phyloP scores from a whole-genome alignment of 164 flowering plant genomes.

The Vitis vinifera region DNA sequence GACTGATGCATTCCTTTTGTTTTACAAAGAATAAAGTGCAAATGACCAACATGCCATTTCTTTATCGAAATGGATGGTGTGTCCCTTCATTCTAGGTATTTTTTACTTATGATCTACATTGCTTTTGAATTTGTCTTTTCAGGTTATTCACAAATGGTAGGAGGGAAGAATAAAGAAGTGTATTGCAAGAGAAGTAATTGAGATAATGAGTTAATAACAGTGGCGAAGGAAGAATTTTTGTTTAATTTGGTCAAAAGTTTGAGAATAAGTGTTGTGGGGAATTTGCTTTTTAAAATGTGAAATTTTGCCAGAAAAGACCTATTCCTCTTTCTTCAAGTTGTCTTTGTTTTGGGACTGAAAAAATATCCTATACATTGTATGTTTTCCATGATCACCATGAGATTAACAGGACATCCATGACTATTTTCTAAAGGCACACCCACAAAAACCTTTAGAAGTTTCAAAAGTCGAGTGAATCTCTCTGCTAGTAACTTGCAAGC shows the following conservation, averaged over 20 bases:
- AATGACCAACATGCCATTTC: neutral
- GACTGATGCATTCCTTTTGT: neutral
- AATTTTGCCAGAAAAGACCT: conserved; percentile 28
- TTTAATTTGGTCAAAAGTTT: conserved; percentile 58
- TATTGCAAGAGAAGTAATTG: conserved; percentile 63
- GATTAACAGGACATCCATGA: neutral
- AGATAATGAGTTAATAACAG: conserved; percentile 30
- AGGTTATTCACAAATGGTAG: conserved; percentile 7
- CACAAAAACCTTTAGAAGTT: no score
- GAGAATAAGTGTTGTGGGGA: conserved; percentile 62
- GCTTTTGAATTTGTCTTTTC: conserved; percentile 6
- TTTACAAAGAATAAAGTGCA: neutral
- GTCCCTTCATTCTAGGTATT: conserved; percentile 6
- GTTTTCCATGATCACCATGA: neutral
- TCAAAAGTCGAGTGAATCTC: no score
- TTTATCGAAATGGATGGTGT: neutral
- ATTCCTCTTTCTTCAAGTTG: conserved; percentile 26
- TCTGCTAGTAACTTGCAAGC: no score
- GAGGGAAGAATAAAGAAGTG: conserved; percentile 59
- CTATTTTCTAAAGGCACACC: no score
- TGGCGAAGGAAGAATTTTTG: conserved; percentile 49
- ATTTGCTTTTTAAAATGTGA: conserved; percentile 47
- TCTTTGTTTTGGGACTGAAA: neutral
- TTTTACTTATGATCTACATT: neutral
- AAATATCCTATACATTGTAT: neutral